A percentile compares a stretch with the other conserved stretches of the same genome.
These are phyloP conservation scores for Yamadazyma diospyri DNA, from an alignment of 1,139 yeast genomes.

Conservation along the genomic window DNA sequence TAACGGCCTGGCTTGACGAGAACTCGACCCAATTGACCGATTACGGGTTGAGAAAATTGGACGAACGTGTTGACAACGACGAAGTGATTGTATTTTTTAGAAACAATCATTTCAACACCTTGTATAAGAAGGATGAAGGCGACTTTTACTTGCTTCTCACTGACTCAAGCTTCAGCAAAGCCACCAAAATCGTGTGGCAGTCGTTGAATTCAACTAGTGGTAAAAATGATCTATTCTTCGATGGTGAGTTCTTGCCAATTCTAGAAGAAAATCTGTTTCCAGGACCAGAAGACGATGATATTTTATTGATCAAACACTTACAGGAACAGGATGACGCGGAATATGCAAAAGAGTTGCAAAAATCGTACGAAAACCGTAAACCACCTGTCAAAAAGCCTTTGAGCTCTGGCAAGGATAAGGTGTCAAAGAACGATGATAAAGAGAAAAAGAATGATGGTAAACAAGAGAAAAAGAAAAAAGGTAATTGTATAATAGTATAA, in stretches of 20 bases:
- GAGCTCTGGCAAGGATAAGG: neutral
- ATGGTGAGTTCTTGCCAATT: slow-evolving; percentile 53
- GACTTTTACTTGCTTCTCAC: slow-evolving; percentile 64
- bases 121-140: slow-evolving; percentile 49
- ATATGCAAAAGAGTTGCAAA: slow-evolving; percentile 48
- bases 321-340: slow-evolving; percentile 63
- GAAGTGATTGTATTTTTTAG: slow-evolving; percentile 67
- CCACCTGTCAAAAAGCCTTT: slow-evolving; percentile 12
- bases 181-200: slow-evolving; percentile 68
- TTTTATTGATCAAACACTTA: slow-evolving; percentile 43
- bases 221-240: slow-evolving; percentile 59
- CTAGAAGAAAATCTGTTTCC: slow-evolving; percentile 20
- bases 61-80: slow-evolving; percentile 34
- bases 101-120: slow-evolving; percentile 79
- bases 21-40: slow-evolving; percentile 72
- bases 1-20: slow-evolving; percentile 39
- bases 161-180: slow-evolving; percentile 58
- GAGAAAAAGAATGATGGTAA: slow-evolving; percentile 6
- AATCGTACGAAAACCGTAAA: slow-evolving; percentile 11
- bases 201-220: slow-evolving; percentile 65
- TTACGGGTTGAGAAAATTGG: slow-evolving; percentile 51
- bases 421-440: neutral
- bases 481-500: slow-evolving; percentile 19
- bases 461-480: slow-evolving; percentile 12
- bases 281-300: slow-evolving; percentile 15